Percentiles rank a stretch among this genome's conserved stretches.
Evolutionary conservation across 2,329 filamentous ascomycete genomes (phyloP).

Genomic region (Phaeoacremonium minimum): DNA sequence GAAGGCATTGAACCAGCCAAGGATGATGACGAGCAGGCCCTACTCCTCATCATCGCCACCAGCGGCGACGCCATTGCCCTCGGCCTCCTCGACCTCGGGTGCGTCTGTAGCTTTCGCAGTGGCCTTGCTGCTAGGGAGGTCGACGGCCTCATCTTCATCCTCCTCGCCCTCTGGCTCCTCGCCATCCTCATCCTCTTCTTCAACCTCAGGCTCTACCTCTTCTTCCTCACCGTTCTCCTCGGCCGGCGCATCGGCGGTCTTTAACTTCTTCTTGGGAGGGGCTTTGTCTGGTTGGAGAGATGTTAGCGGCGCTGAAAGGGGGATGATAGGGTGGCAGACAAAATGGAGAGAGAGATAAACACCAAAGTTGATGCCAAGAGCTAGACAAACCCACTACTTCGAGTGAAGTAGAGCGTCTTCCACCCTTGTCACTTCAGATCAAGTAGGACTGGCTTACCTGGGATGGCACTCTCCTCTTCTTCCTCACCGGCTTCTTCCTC

Average conservation of each 20-base stretch:
- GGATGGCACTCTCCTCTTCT: conserved; percentile 22
- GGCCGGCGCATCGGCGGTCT: conserved; percentile 29
- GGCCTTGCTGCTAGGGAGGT: conserved; percentile 14
- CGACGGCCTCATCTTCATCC: conserved; percentile 13
- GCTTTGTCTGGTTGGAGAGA: conserved; percentile 22
- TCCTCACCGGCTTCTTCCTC: conserved; percentile 29
- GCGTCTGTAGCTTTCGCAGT: conserved; percentile 13
- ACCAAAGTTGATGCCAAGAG: too few species aligned
- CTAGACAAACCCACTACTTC: too few species aligned
- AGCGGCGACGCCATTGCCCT: conserved; percentile 23
- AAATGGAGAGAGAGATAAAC: background rate
- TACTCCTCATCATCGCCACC: conserved; percentile 22
- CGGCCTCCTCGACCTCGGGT: conserved; percentile 22
- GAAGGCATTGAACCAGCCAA: too few species aligned
- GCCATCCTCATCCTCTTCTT: conserved; percentile 13
- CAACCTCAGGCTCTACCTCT: conserved; percentile 13
- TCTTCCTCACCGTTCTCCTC: conserved; percentile 14
- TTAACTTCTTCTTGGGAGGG: conserved; percentile 48
- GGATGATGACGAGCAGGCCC: too few species aligned
- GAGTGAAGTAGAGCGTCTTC: too few species aligned
- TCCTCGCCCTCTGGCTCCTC: conserved; percentile 13
- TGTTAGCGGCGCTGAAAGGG: background rate
- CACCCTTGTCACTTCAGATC: background rate
- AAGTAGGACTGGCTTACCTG: conserved; percentile 24
- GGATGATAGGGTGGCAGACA: background rate